Evolutionary conservation across 805 yeast genomes (phyloP).

Genomic region (Candida nanaspora): DNA sequence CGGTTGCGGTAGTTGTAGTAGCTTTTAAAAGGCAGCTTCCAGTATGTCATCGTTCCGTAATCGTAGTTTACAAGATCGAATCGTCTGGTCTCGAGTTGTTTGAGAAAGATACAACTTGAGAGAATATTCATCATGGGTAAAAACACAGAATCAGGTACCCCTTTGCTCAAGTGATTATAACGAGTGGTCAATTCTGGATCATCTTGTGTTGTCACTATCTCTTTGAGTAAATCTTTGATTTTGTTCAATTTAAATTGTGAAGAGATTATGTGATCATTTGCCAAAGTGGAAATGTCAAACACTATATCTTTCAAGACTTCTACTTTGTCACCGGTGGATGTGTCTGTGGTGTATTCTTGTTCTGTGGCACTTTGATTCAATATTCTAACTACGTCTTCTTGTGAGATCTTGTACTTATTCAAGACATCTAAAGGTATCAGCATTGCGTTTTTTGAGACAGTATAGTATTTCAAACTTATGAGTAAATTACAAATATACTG

Average conservation of each 20-base stretch:
- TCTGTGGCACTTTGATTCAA: constrained; percentile 26
- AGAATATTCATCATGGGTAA: constrained; percentile 63
- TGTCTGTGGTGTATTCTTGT: too few relatives aligned
- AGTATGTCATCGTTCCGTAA: constrained; percentile 28
- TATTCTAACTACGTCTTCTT: constrained; percentile 51
- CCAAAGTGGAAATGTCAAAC: constrained; percentile 63
- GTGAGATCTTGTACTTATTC: constrained; percentile 47
- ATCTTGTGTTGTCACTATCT: constrained; percentile 16
- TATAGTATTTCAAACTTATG: constrained; percentile 53
- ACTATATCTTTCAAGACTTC: constrained; percentile 45
- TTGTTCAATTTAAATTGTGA: constrained; percentile 49
- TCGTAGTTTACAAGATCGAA: constrained; percentile 47
- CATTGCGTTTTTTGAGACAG: constrained; percentile 40
- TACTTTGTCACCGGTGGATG: too few relatives aligned
- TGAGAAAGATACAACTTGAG: constrained; percentile 58
- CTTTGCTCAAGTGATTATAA: constrained; percentile 27
- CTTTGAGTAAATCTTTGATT: constrained; percentile 22
- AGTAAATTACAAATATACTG: constrained; percentile 61
- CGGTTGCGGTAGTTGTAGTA: constrained; percentile 36
- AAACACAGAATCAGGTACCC: constrained; percentile 56
- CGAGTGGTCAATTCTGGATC: not conserved
- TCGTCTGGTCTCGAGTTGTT: constrained; percentile 51
- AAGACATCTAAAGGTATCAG: constrained; percentile 58
- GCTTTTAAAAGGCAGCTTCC: constrained; percentile 60
- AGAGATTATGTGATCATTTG: constrained; percentile 73